These are phyloP conservation scores for Ramaria sp. DNA, from an alignment of 768 basidiomycete species.

Conservation along the genomic window DNA sequence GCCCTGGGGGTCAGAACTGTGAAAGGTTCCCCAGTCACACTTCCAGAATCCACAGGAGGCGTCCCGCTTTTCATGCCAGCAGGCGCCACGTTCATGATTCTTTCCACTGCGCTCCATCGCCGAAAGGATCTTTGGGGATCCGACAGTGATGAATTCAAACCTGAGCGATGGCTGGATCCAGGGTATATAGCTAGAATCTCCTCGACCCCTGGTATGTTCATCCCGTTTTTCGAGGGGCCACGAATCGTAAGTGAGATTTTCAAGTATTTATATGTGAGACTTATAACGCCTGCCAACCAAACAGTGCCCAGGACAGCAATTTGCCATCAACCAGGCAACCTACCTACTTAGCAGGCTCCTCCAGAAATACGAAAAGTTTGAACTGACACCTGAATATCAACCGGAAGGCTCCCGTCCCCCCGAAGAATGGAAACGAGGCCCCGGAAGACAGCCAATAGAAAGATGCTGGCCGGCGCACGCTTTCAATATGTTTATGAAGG, in stretches of 20 bases:
- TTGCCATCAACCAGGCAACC: conserved; percentile 68
- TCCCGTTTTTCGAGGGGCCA: conserved; percentile 68
- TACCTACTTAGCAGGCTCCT: conserved; percentile 60
- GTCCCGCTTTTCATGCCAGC: conserved; percentile 44
- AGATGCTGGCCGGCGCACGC: conserved; percentile 52
- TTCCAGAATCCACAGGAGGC: conserved; percentile 29
- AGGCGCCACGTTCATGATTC: conserved; percentile 45
- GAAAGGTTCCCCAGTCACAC: conserved; percentile 28
- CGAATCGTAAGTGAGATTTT: conserved; percentile 26
- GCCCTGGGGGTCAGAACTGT: conserved; percentile 70
- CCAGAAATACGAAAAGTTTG: conserved; percentile 52
- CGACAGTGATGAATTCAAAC: conserved; percentile 70
- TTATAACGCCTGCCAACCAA: conserved; percentile 1
- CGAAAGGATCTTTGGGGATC: conserved; percentile 60
- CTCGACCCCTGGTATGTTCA: conserved; percentile 56
- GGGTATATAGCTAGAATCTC: conserved; percentile 38
- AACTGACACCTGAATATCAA: conserved; percentile 50
- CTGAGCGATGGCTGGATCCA: conserved; percentile 66
- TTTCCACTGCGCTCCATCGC: conserved; percentile 56
- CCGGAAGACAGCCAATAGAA: conserved; percentile 38
- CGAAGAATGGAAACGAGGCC: conserved; percentile 38
- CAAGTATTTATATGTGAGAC: too few species aligned
- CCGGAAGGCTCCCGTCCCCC: conserved; percentile 55
- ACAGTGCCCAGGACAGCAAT: conserved; percentile 64
- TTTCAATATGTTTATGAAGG: conserved; percentile 59